Base-by-base conservation (phyloP, 345 rosid genomes). In the Eucalyptus lansdowneana region DNA sequence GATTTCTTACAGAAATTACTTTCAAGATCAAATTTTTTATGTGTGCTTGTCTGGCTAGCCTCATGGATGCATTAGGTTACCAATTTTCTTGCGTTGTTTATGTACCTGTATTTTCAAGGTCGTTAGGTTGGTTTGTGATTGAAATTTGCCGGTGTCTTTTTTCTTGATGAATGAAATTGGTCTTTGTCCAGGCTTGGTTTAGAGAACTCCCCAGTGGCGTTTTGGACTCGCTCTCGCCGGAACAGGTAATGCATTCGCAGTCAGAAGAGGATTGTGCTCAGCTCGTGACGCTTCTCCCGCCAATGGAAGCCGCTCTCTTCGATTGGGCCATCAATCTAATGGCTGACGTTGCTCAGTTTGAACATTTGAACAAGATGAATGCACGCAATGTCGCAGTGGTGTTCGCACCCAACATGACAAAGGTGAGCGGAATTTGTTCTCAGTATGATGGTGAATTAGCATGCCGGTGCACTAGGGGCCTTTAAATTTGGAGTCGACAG, bases 401-500 rank as follows among this genome's bases (percentile, higher is more conserved):
- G 72, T 98, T 98, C 29, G 99, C 99, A 53, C 99, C 99, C 88
- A 98, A 98, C 95, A 98, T 98, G 99, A 97, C 99, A 87, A 98
- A 98, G 92, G 99, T 97, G 91, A 93, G 95, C 92, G 50, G 88
- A 60, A 51, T 27, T 4, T 45, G 37, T 83, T 51, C 42, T 49
- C 47, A 11, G 14, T 19, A 10, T 72, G 83, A 37, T 34, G 62
- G 89, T 47, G 69, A 25, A 29, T 87, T 87, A 25, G 83, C 45
- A 72, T 37, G 83, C 45, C 7, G 1, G 45, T 72, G 83, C 83
- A 40, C 47, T 21, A 21, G 14, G 27, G 83, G 83, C 15, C 27
- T 76, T 37, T 6, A 76, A 76, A 19, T 76, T 76, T 76, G 83
- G 83, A 21, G 83, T 40, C 81, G 1, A 37, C 81, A 6, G 10